Conservation (phyloP, 129 eudicot species). For the Calendula officinalis region DNA sequence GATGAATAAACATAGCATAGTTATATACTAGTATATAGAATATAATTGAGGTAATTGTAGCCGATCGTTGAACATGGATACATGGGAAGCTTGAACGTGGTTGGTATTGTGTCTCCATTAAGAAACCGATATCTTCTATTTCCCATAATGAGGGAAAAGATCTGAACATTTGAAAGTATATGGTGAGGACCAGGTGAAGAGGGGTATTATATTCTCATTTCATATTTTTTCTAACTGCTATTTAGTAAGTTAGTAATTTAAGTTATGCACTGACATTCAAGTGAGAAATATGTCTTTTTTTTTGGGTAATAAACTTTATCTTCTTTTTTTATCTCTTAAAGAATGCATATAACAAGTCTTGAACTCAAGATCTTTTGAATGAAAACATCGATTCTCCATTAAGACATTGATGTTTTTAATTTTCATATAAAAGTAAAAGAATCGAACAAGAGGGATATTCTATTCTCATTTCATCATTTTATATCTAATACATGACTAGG, state of each 20-base stretch:
- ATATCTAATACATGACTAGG: conserved; percentile 11
- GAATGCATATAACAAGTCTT: no score
- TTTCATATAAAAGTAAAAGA: no score
- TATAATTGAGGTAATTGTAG: background rate
- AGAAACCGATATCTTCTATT: background rate
- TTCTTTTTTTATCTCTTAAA: no score
- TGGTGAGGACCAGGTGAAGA: background rate
- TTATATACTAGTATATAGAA: conserved; percentile 19
- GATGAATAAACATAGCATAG: background rate
- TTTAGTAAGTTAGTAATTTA: no score
- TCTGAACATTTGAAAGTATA: background rate
- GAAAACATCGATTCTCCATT: no score
- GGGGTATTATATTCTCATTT: background rate
- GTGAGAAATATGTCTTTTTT: no score
- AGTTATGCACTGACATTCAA: no score
- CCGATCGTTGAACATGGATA: background rate
- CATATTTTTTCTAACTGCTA: no score
- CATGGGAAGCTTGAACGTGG: conserved; percentile 16
- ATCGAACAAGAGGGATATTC: background rate
- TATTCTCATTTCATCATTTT: background rate
- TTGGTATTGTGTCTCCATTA: conserved; percentile 10
- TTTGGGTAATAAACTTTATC: no score
- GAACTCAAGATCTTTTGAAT: no score
- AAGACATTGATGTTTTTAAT: no score
- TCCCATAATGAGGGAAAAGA: background rate